Evolutionary conservation across 2,329 filamentous ascomycete genomes (phyloP).

Genomic region (Balansia obtecta): DNA sequence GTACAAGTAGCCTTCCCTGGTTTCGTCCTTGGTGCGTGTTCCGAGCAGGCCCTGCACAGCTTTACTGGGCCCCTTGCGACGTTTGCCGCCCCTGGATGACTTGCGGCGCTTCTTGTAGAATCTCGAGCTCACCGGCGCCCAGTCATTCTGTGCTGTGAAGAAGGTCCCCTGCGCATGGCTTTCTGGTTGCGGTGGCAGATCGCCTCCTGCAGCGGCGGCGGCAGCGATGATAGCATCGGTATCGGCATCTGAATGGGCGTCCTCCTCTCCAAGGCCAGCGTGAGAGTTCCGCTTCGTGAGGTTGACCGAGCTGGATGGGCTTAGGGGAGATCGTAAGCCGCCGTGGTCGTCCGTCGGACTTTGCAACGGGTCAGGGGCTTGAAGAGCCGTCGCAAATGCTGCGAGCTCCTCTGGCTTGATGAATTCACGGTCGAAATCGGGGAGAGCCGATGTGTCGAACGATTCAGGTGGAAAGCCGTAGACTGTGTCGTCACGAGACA

Average conservation of each 20-base stretch:
- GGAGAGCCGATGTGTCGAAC: conserved; percentile 58
- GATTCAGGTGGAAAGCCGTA: conserved; percentile 50
- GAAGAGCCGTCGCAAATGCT: conserved; percentile 69
- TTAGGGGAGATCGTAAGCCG: conserved; percentile 29
- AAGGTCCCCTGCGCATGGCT: conserved; percentile 36
- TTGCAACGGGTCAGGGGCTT: conserved; percentile 65
- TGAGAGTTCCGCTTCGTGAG: conserved; percentile 30
- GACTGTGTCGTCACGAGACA: conserved; percentile 13
- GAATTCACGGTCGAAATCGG: conserved; percentile 73
- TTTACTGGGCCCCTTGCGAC: conserved; percentile 24
- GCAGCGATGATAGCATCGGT: conserved; percentile 25
- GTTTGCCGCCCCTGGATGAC: conserved; percentile 19
- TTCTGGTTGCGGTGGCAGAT: conserved; percentile 14
- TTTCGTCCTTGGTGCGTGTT: conserved; percentile 71
- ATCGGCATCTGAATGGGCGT: conserved; percentile 17
- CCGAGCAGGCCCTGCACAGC: conserved; percentile 30
- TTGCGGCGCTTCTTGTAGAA: conserved; percentile 32
- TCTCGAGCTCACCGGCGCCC: conserved; percentile 75
- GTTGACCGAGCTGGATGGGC: conserved; percentile 24
- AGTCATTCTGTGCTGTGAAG: conserved; percentile 89
- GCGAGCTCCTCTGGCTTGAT: conserved; percentile 58
- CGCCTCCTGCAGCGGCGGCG: conserved; percentile 26
- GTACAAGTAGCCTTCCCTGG: conserved; percentile 86
- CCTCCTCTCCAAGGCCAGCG: conserved; percentile 16
- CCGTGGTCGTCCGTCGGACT: conserved; percentile 41